A percentile compares a stretch with the other conserved stretches of the same genome.
Evolutionary conservation across 352 stramenopile genomes (phyloP).

Genomic region (Phytophthora boehmeriae): DNA sequence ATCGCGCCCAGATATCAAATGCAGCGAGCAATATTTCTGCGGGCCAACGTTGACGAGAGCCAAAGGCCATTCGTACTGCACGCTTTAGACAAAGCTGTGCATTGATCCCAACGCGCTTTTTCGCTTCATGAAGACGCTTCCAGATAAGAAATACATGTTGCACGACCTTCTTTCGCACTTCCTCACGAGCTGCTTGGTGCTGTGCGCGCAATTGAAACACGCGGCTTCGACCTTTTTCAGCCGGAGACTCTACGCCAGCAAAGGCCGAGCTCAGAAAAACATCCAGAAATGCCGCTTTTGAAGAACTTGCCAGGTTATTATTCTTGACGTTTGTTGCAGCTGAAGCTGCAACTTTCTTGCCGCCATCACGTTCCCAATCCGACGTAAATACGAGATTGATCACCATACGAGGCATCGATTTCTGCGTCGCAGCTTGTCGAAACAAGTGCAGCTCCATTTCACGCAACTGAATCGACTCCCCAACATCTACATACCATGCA

Average conservation of each 20-base stretch:
- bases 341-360: constrained; percentile 16
- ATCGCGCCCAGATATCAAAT: constrained; percentile 76
- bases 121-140: constrained; percentile 55
- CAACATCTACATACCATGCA: constrained; percentile 55
- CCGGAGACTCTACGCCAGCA: constrained; percentile 41
- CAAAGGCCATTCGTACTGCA: constrained; percentile 64
- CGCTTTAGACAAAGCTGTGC: constrained; percentile 80
- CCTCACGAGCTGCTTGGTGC: constrained; percentile 48
- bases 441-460: constrained; percentile 71
- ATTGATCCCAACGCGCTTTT: constrained; percentile 58
- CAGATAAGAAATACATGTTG: constrained; percentile 70
- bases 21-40: constrained; percentile 64
- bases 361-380: constrained; percentile 43
- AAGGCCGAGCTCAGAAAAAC: constrained; percentile 68
- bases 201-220: constrained; percentile 45
- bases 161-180: constrained; percentile 68
- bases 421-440: constrained; percentile 50
- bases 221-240: constrained; percentile 19
- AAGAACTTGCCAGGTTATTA: constrained; percentile 5
- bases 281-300: constrained; percentile 29
- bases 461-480: constrained; percentile 48
- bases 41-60: constrained; percentile 57
- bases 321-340: constrained; percentile 16
- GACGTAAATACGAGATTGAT: constrained; percentile 80
- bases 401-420: constrained; percentile 56